Conservation (phyloP, 441 rosid genomes). For the Syzygium malaccense region DNA sequence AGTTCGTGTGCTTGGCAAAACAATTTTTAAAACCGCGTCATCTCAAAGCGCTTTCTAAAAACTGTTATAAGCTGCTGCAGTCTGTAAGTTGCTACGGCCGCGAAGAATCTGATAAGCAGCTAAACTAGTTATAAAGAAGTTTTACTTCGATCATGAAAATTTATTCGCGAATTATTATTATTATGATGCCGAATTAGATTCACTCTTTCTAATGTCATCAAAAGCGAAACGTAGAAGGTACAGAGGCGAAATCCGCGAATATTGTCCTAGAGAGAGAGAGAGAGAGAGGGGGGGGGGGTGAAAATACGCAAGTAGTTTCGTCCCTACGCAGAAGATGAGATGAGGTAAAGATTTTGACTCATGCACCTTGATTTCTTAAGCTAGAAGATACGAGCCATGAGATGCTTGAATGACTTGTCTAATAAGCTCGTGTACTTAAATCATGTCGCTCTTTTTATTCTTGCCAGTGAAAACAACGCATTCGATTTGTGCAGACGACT, state of each 20-base stretch:
- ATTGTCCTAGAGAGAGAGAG: background rate
- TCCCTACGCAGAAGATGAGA: background rate
- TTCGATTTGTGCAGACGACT: rapidly evolving
- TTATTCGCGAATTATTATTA: background rate
- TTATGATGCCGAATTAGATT: background rate
- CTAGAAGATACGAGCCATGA: background rate
- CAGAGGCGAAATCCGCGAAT: rapidly evolving
- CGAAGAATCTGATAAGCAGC: background rate
- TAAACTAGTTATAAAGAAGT: background rate
- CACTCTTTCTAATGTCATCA: background rate
- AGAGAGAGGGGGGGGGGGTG: background rate
- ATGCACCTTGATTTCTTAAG: background rate
- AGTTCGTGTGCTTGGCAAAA: no score
- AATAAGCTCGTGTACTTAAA: background rate
- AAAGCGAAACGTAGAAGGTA: background rate
- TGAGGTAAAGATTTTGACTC: background rate
- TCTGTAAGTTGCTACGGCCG: background rate
- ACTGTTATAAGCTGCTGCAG: background rate
- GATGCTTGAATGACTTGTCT: background rate
- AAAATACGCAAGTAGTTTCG: background rate
- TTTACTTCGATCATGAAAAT: background rate
- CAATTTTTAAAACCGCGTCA: rapidly evolving
- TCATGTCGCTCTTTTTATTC: background rate
- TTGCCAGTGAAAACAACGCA: background rate
- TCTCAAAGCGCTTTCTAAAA: rapidly evolving